These are phyloP conservation scores for Talaromyces albobiverticillius DNA, from an alignment of 2,329 filamentous ascomycete genomes.

Conservation along the genomic window DNA sequence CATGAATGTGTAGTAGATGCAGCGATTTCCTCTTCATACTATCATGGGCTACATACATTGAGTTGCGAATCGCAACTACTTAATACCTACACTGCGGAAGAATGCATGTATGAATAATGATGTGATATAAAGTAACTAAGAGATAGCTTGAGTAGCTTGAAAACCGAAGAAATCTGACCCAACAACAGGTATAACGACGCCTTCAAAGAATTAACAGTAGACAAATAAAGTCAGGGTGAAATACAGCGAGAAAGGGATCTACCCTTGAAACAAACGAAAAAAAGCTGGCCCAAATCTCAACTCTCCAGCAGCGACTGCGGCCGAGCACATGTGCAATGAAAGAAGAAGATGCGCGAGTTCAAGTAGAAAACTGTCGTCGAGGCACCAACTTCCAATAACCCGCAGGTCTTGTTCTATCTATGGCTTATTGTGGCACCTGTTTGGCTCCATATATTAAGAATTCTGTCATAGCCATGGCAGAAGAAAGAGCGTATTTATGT, in stretches of 20 bases:
- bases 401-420: not conserved
- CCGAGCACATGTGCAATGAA: not conserved
- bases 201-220: constrained; percentile 12
- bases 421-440: not conserved
- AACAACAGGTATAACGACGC: constrained; percentile 16
- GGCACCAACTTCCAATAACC: not conserved
- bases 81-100: too few relatives aligned
- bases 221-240: constrained; percentile 11
- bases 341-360: not conserved
- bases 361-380: constrained; percentile 5
- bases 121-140: constrained; percentile 6
- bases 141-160: constrained; percentile 15
- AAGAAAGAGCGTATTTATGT: constrained; percentile 3
- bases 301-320: not conserved
- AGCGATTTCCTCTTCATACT: too few relatives aligned
- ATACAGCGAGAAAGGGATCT: constrained; percentile 13
- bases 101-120: not conserved
- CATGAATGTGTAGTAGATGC: too few relatives aligned
- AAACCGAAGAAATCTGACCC: constrained; percentile 13
- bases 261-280: constrained; percentile 2
- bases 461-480: constrained; percentile 4
- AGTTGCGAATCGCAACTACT: too few relatives aligned
- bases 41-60: too few relatives aligned
- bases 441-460: constrained; percentile 1
- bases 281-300: not conserved